Percentiles rank a stretch among this genome's conserved stretches.
These are phyloP conservation scores for Wickerhamomyces chaumierensis DNA, from an alignment of 805 yeast genomes.

Conservation along the genomic window DNA sequence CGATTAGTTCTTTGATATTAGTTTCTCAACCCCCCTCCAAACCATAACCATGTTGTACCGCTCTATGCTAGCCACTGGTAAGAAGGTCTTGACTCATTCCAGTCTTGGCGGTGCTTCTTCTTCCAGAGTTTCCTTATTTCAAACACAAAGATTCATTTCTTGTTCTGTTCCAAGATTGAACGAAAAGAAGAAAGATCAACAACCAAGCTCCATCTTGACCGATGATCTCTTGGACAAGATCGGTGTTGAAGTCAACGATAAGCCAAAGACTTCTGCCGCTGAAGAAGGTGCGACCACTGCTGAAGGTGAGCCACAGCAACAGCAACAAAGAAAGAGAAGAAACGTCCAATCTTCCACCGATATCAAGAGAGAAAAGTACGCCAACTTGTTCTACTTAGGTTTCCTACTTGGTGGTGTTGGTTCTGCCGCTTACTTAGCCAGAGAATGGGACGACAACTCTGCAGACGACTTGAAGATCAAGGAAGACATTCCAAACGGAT, in stretches of 20 bases:
- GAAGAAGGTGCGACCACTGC: slow-evolving; percentile 4
- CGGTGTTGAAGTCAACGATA: slow-evolving; percentile 54
- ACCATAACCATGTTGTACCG: background rate
- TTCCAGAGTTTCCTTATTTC: background rate
- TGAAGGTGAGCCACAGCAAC: slow-evolving; percentile 2
- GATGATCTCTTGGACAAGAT: slow-evolving; percentile 79
- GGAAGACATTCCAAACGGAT: slow-evolving; percentile 52
- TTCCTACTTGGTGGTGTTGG: slow-evolving; percentile 35
- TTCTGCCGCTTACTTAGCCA: slow-evolving; percentile 58
- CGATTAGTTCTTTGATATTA: too few relatives aligned
- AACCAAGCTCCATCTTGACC: slow-evolving; percentile 46
- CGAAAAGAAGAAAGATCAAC: slow-evolving; percentile 13
- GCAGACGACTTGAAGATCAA: slow-evolving; percentile 54
- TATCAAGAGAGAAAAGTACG: slow-evolving; percentile 71
- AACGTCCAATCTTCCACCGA: slow-evolving; percentile 63
- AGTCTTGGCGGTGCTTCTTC: background rate
- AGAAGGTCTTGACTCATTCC: background rate
- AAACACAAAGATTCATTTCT: slow-evolving; percentile 10
- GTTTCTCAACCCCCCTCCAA: too few relatives aligned
- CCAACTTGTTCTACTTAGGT: slow-evolving; percentile 60
- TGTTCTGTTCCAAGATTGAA: slow-evolving; percentile 5
- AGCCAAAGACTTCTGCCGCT: slow-evolving; percentile 7
- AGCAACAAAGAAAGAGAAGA: slow-evolving; percentile 26
- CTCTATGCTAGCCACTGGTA: background rate
- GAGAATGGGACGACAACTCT: slow-evolving; percentile 67